Conservation (phyloP, 2,329 filamentous ascomycete genomes). For the Chaetothyriales sp. region DNA sequence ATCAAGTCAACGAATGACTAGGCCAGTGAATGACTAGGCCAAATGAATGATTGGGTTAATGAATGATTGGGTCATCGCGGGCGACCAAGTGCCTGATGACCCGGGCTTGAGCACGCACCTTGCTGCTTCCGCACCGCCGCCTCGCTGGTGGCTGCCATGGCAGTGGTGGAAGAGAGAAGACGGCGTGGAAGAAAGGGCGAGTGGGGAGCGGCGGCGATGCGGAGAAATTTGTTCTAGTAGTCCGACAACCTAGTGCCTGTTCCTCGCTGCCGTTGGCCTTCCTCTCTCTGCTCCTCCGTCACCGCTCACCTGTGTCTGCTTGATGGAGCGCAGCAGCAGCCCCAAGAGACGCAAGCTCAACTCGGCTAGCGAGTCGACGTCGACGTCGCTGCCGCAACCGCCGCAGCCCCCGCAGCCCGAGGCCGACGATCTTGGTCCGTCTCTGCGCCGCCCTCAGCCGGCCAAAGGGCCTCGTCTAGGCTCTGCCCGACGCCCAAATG, state of each 20-base stretch:
- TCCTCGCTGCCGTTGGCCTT: too few species aligned
- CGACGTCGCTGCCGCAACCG: neutral
- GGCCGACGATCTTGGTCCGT: constrained; percentile 21
- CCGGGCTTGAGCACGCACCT: constrained; percentile 23
- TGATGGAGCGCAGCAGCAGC: constrained; percentile 35
- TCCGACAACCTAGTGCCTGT: too few species aligned
- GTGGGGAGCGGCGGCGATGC: neutral
- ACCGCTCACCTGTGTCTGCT: neutral
- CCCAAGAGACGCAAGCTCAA: constrained; percentile 57
- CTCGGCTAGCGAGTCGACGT: constrained; percentile 43
- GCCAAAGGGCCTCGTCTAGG: constrained; percentile 26
- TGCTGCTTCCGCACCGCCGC: constrained; percentile 30
- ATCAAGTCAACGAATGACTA: constrained; percentile 6
- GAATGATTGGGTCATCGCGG: too few species aligned
- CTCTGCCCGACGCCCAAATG: constrained; percentile 12
- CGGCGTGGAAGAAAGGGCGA: neutral
- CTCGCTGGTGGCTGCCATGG: constrained; percentile 7
- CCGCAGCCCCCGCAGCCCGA: constrained; percentile 24
- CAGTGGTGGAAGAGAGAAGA: neutral
- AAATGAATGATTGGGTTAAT: too few species aligned
- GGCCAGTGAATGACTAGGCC: constrained; percentile 2
- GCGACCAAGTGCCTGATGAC: neutral
- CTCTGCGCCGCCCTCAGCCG: constrained; percentile 29
- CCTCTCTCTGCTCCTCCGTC: neutral
- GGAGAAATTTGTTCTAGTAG: too few species aligned